These are phyloP conservation scores for Aspergillus neotritici DNA, from an alignment of 2,329 filamentous ascomycete genomes.

Conservation along the genomic window DNA sequence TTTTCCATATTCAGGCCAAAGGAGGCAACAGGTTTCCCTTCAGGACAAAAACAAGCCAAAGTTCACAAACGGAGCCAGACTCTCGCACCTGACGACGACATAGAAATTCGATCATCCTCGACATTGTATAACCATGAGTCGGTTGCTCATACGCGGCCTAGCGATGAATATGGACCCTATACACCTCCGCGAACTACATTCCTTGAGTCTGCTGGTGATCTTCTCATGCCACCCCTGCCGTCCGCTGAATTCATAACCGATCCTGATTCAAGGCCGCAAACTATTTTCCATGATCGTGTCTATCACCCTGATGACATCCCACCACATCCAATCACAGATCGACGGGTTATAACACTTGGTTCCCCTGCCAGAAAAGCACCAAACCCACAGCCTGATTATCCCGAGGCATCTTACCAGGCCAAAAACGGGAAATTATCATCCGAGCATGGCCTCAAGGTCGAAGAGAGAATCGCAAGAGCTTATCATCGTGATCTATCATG, in stretches of 20 bases:
- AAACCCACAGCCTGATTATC: slow-evolving; percentile 9
- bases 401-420: slow-evolving; percentile 9
- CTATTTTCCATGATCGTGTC: slow-evolving; percentile 94
- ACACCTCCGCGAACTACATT: slow-evolving; percentile 87
- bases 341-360: slow-evolving; percentile 36
- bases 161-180: slow-evolving; percentile 48
- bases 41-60: slow-evolving; percentile 46
- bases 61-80: slow-evolving; percentile 78
- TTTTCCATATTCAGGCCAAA: slow-evolving; percentile 68
- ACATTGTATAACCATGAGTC: slow-evolving; percentile 10
- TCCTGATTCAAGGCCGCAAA: slow-evolving; percentile 71
- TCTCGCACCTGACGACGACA: slow-evolving; percentile 35
- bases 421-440: slow-evolving; percentile 7
- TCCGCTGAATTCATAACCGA: slow-evolving; percentile 76
- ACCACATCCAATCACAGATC: slow-evolving; percentile 55
- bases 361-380: slow-evolving; percentile 16
- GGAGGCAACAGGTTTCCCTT: slow-evolving; percentile 43
- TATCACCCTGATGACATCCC: slow-evolving; percentile 94
- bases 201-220: slow-evolving; percentile 88
- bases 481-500: slow-evolving; percentile 90
- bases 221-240: slow-evolving; percentile 85
- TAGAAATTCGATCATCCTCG: slow-evolving; percentile 6
- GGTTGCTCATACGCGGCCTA: slow-evolving; percentile 47
- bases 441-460: slow-evolving; percentile 66
- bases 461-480: slow-evolving; percentile 94